These are phyloP conservation scores for Mycena amicta DNA, from an alignment of 768 basidiomycete genomes.

Conservation along the genomic window DNA sequence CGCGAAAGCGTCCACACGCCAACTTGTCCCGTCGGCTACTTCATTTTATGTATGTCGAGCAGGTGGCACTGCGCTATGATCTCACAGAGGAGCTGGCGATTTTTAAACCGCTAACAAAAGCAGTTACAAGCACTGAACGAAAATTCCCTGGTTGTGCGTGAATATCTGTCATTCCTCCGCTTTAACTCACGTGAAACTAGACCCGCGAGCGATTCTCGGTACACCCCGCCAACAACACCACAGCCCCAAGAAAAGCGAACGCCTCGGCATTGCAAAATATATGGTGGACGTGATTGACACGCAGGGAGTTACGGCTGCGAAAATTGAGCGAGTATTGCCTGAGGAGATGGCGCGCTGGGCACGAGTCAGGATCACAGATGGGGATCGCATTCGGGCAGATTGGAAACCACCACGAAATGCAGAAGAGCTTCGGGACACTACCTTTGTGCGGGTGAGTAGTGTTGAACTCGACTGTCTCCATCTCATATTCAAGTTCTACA, in stretches of 20 bases:
- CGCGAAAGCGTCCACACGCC: constrained; percentile 3
- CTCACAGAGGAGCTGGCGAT: not conserved
- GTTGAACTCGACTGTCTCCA: too few relatives aligned
- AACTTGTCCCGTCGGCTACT: constrained; percentile 6
- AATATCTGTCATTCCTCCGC: not conserved
- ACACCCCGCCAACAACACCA: not conserved
- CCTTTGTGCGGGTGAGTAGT: too few relatives aligned
- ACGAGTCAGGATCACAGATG: not conserved
- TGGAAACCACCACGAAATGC: not conserved
- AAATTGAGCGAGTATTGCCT: not conserved
- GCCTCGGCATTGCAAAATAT: not conserved
- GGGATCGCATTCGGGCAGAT: not conserved
- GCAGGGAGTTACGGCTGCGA: not conserved
- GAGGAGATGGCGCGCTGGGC: not conserved
- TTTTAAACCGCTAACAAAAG: not conserved
- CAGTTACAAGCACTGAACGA: not conserved
- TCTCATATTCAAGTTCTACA: too few relatives aligned
- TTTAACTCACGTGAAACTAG: not conserved
- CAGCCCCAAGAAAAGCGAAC: not conserved
- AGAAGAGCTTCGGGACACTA: not conserved
- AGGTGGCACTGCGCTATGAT: not conserved
- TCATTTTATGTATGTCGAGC: not conserved
- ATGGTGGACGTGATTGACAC: not conserved
- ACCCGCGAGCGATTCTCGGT: not conserved
- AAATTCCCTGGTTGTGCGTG: not conserved